Evolutionary conservation across 169 alveolate genomes (phyloP), one percentile per base, ranked within the genome.

Genomic region (Besnoitia besnoiti): DNA sequence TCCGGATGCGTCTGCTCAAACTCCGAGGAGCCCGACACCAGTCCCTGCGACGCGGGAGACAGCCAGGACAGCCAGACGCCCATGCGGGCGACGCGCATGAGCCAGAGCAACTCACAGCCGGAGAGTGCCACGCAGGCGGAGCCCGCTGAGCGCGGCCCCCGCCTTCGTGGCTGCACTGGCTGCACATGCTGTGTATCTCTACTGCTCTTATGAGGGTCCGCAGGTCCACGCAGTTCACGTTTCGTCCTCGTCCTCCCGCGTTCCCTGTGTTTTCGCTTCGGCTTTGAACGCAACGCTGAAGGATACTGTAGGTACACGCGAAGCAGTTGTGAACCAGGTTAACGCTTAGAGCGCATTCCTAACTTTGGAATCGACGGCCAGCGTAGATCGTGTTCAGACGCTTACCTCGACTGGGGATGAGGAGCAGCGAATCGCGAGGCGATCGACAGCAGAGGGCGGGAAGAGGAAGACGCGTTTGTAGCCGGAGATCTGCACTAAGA

Each of bases 401-500:
- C 80, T 27, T 35, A 42, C 90, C 91, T 24, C 40, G 19, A 90
- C 30, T 10, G 93, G 93, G 24, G 96, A 93, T 8, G 96, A 88
- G 55, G 96, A 92, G 61, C 44, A 91, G 30, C 85, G 62, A 27
- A 94, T 94, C n/a, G 33, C 44, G 61, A 94, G 93, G 44, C 93
- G 62, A 75, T 85, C 75, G 44, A 94, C 79, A 0, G 62, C 46
- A 19, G 91, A 84, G 24, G 96, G 96, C 1, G 96, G 96, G n/a
- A 94, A 94, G 51, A 94, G 91, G 30, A 93, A 42, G 14, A 94
- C 80, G 8, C 91, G 42, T 50, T 94, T 94, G 39, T 49, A 24
- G 19, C 96, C 96, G 50, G 44, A 61, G 30, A 93, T 61, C 44
- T 94, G 96, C 14, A 94, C 93, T 24, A 94, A 77, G 55, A 94